Conservation (phyloP, 306 rosid species). For the Castanea mollissima region DNA sequence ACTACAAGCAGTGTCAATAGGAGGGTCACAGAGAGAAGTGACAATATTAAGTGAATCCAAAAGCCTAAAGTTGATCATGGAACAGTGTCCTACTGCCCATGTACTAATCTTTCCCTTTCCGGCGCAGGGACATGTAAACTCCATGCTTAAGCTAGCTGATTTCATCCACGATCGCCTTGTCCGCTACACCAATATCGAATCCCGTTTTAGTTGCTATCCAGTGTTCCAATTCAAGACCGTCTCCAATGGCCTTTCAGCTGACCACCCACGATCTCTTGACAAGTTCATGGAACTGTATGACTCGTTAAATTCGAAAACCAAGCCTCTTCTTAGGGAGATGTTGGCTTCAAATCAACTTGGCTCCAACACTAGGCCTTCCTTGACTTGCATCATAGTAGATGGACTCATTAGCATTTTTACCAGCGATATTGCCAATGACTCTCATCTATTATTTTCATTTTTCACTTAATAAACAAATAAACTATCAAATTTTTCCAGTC, state of each 20-base stretch:
- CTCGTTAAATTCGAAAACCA: background rate
- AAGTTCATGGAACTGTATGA: background rate
- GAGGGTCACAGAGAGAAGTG: no score
- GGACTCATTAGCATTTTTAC: slow-evolving; percentile 30
- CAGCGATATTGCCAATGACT: slow-evolving; percentile 19
- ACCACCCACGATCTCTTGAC: slow-evolving; percentile 1
- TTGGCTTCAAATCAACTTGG: background rate
- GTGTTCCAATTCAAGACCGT: slow-evolving; percentile 39
- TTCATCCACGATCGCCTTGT: slow-evolving; percentile 27
- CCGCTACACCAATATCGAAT: slow-evolving; percentile 13
- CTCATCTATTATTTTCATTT: no score
- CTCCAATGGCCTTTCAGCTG: slow-evolving; percentile 23
- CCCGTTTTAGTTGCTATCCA: slow-evolving; percentile 26
- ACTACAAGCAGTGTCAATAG: no score
- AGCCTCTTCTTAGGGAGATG: slow-evolving; percentile 26
- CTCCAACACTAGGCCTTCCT: no score
- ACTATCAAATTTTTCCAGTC: no score
- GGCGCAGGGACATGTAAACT: slow-evolving; percentile 39
- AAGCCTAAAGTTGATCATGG: no score
- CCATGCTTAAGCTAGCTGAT: slow-evolving; percentile 47
- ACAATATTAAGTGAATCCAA: no score
- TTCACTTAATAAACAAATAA: no score
- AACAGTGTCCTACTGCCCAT: background rate
- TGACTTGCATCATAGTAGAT: slow-evolving; percentile 38
- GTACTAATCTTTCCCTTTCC: slow-evolving; percentile 35